Evolutionary conservation across 371 early-diverging fungal species (phyloP).

Genomic region (Mortierella sp.): DNA sequence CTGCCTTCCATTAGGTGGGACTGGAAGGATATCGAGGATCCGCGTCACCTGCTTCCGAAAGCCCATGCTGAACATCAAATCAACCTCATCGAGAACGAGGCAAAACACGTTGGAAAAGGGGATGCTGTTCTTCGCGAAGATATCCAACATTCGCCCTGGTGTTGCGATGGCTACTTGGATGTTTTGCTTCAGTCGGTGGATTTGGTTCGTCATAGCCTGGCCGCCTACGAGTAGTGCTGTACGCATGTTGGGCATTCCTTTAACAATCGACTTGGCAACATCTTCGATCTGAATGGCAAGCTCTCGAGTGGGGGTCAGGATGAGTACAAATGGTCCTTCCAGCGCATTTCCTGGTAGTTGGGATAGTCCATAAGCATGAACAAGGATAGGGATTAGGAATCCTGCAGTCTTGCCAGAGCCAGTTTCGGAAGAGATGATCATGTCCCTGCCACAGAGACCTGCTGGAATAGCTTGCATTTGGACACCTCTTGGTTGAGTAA

Average conservation of each 20-base stretch:
- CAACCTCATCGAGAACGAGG: constrained; percentile 71
- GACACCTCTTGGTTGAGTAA: constrained; percentile 61
- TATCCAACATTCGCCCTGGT: constrained; percentile 67
- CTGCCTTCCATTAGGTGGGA: constrained; percentile 57
- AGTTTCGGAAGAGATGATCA: constrained; percentile 75
- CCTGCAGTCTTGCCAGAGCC: constrained; percentile 72
- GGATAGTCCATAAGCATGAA: constrained; percentile 63
- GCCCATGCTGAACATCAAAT: constrained; percentile 66
- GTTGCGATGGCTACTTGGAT: constrained; percentile 69
- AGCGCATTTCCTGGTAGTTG: constrained; percentile 25
- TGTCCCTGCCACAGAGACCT: constrained; percentile 73
- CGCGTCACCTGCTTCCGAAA: constrained; percentile 61
- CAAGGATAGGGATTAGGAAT: constrained; percentile 63
- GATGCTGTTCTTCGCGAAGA: constrained; percentile 57
- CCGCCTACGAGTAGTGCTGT: constrained; percentile 68
- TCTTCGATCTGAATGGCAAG: constrained; percentile 64
- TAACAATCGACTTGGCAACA: constrained; percentile 56
- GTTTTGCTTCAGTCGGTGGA: constrained; percentile 65
- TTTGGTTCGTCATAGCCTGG: constrained; percentile 62
- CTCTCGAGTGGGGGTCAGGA: constrained; percentile 70
- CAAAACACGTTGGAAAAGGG: constrained; percentile 61
- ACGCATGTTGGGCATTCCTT: constrained; percentile 62
- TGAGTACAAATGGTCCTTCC: constrained; percentile 64
- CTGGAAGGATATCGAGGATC: constrained; percentile 59
- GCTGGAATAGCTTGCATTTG: constrained; percentile 79